Evolutionary conservation across 768 basidiomycete species (phyloP).

Genomic region (Dacryopinax primogenitus): DNA sequence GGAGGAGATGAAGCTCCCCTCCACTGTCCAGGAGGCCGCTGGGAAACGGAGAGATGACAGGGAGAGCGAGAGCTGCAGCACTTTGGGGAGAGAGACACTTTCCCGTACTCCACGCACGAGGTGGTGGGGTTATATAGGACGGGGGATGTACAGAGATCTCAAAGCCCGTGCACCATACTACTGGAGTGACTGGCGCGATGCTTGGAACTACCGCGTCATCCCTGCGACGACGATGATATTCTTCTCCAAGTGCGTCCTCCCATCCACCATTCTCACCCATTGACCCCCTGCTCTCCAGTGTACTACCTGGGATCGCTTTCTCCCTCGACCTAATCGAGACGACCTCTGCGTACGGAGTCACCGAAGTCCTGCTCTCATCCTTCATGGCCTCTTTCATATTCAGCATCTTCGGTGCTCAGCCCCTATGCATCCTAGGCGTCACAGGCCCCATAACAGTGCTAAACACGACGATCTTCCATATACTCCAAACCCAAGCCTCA

Average conservation of each 20-base stretch:
- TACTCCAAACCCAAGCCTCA: slow-evolving; percentile 43
- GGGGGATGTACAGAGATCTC: slow-evolving; percentile 60
- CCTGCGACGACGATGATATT: slow-evolving; percentile 78
- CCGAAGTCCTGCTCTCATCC: slow-evolving; percentile 68
- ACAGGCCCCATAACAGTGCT: slow-evolving; percentile 89
- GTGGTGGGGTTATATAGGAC: background rate
- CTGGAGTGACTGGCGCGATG: slow-evolving; percentile 75
- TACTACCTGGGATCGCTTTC: slow-evolving; percentile 86
- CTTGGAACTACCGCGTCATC: slow-evolving; percentile 80
- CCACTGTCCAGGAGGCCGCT: background rate
- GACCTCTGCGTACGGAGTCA: slow-evolving; percentile 75
- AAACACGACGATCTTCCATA: slow-evolving; percentile 78
- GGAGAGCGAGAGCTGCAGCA: background rate
- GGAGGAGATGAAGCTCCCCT: background rate
- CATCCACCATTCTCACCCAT: slow-evolving; percentile 18
- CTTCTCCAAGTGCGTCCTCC: slow-evolving; percentile 55
- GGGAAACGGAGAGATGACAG: background rate
- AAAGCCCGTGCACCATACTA: slow-evolving; percentile 66
- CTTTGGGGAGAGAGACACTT: background rate
- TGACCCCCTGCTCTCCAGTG: slow-evolving; percentile 30
- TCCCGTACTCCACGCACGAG: background rate
- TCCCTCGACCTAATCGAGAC: slow-evolving; percentile 86
- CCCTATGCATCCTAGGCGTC: slow-evolving; percentile 82
- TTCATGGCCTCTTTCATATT: slow-evolving; percentile 87
- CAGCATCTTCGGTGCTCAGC: slow-evolving; percentile 78